Percentiles rank a stretch among this genome's conserved stretches.
Conservation (phyloP, 192 early-diverging fungal species). For the Glomus cerebriforme region DNA sequence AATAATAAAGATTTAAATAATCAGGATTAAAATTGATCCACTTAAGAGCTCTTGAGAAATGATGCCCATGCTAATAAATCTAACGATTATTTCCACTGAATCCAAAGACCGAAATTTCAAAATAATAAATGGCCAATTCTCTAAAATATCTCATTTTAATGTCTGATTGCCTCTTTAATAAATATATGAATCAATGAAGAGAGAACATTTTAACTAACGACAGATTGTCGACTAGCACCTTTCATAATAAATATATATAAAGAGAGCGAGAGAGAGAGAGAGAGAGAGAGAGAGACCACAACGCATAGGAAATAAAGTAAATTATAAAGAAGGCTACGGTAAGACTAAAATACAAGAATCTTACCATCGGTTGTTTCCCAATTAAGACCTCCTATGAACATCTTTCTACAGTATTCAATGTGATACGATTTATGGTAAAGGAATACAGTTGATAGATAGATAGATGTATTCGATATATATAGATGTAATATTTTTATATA, state of each 20-base stretch:
- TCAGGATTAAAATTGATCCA: neutral
- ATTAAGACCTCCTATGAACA: constrained; percentile 80
- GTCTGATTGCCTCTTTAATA: neutral
- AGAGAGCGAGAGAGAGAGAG: constrained; percentile 16
- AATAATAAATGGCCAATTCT: neutral
- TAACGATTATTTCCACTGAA: neutral
- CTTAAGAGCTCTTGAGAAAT: neutral
- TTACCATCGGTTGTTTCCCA: constrained; percentile 87
- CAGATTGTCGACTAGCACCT: neutral
- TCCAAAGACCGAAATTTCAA: neutral
- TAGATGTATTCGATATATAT: constrained; percentile 20
- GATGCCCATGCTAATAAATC: neutral
- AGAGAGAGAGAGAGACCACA: constrained; percentile 1
- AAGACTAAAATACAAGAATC: constrained; percentile 31
- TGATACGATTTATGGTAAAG: constrained; percentile 23
- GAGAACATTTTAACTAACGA: neutral
- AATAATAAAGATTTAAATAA: neutral
- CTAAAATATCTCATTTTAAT: neutral
- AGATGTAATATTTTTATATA: constrained; percentile 12
- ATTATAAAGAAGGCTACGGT: constrained; percentile 13
- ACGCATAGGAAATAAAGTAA: neutral
- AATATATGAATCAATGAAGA: neutral
- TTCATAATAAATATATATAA: neutral
- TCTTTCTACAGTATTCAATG: constrained; percentile 59
- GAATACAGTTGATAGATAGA: constrained; percentile 1